These are phyloP conservation scores for Globisporangium heterothallicum DNA, from an alignment of 352 stramenopile genomes.

Conservation along the genomic window DNA sequence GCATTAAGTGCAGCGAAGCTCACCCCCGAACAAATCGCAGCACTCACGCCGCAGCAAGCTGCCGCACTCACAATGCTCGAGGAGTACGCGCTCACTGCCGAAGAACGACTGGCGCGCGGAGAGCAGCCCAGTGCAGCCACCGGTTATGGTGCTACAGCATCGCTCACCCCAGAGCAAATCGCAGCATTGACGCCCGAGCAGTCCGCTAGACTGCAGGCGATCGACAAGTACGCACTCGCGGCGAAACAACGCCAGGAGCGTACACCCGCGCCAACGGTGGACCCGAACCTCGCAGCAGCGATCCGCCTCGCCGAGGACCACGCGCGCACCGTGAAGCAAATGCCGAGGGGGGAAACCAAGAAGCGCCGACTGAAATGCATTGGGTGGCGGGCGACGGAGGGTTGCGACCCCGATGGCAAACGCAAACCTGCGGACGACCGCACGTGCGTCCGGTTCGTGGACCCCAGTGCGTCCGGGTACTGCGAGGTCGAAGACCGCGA, in stretches of 20 bases:
- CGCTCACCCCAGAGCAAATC: background rate
- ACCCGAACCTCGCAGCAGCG: constrained; percentile 16
- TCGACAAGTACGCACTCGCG: constrained; percentile 4
- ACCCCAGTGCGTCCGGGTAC: constrained; percentile 30
- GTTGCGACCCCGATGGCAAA: constrained; percentile 28
- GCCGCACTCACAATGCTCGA: too few species aligned
- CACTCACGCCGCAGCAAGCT: background rate
- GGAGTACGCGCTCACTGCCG: too few species aligned
- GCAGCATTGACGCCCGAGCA: background rate
- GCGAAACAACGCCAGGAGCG: constrained; percentile 7
- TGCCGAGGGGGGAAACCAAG: constrained; percentile 15
- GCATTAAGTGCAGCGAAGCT: background rate
- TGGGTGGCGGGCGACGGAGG: constrained; percentile 40
- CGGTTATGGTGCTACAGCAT: too few species aligned
- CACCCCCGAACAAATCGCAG: background rate
- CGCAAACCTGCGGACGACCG: constrained; percentile 26
- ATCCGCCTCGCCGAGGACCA: constrained; percentile 19
- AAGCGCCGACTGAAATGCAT: constrained; percentile 23
- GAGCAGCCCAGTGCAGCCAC: too few species aligned
- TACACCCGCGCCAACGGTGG: constrained; percentile 1
- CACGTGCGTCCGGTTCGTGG: constrained; percentile 22
- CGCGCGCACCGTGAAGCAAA: constrained; percentile 19
- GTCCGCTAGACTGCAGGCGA: background rate
- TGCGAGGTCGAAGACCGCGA: constrained; percentile 30
- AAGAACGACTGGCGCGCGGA: too few species aligned